Evolutionary conservation across 1,284 basidiomycete species (phyloP), one percentile per base, ranked within the genome.

Genomic region (Irpex lacteus): DNA sequence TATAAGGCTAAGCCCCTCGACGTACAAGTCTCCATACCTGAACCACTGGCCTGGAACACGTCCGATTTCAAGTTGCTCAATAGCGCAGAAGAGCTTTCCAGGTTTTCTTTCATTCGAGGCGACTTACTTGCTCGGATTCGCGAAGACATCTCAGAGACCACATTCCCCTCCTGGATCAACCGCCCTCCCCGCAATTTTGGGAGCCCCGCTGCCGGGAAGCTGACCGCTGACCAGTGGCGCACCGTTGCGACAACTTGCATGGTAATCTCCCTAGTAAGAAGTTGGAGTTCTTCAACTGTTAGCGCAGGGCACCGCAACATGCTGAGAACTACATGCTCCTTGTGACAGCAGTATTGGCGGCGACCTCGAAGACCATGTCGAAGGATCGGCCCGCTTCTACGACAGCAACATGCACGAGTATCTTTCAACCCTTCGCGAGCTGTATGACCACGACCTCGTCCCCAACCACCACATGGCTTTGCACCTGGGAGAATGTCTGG

Each of bases 151-250:
- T 44, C 63, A 13, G 59, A 72, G 2, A 76, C 71, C 1, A 55
- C 56, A 3, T 70, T 62, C 9, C 76, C 76, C 5, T 66, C 73
- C 4, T 79, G 77, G 77, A n/a, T 78, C 0, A 60, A 64, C 49
- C 72, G 72, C 21, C 71, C 76, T 1, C 78, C 77, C 2, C 49
- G 59, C 8, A 73, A 77, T 52, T 75, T 73, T 65, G 77, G 78
- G 5, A 65, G 71, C 18, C 64, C 69, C 1, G 56, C 61, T 15
- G 70, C 70, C 11, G 78, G 78, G 1, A 70, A 68, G 4, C 63
- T 77, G 53, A 79, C 77, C 59, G 78, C 78, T 3, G 76, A 77
- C 64, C 70, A 79, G 66, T 80, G 78, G 78, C 68, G 72, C 1
- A 70, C 70, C 5, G 52, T 76, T 7, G 65, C 63, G 8, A 73